A percentile compares a stretch with the other conserved stretches of the same genome.
These are phyloP conservation scores for Diddensiella santjacobensis DNA, from an alignment of 805 yeast species.

Conservation along the genomic window DNA sequence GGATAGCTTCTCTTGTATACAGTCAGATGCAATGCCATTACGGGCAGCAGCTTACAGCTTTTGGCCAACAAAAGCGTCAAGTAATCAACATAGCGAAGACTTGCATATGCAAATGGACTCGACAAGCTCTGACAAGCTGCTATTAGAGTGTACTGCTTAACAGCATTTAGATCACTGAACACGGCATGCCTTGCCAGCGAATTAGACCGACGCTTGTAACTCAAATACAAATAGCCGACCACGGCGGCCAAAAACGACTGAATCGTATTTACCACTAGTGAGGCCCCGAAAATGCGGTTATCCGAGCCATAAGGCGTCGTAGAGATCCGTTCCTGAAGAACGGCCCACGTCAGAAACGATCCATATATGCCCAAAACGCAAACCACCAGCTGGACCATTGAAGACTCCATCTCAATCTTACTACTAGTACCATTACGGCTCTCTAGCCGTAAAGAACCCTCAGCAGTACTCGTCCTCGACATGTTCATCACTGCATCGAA, in stretches of 20 bases:
- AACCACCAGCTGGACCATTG: constrained; percentile 19
- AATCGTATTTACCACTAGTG: constrained; percentile 68
- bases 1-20: constrained; percentile 73
- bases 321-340: constrained; percentile 83
- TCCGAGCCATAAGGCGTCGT: constrained; percentile 66
- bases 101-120: constrained; percentile 75
- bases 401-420: too few species aligned
- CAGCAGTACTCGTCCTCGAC: too few species aligned
- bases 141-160: constrained; percentile 46
- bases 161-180: constrained; percentile 29
- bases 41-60: constrained; percentile 91
- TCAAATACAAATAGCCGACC: constrained; percentile 61
- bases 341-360: constrained; percentile 88
- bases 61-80: constrained; percentile 82
- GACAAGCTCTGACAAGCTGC: constrained; percentile 75
- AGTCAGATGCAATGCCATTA: constrained; percentile 75
- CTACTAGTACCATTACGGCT: too few species aligned
- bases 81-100: constrained; percentile 80
- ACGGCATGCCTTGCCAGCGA: constrained; percentile 19
- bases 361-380: constrained; percentile 69
- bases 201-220: constrained; percentile 22
- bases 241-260: constrained; percentile 73
- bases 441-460: too few species aligned
- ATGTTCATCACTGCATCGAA: too few species aligned
- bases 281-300: constrained; percentile 58